These are phyloP conservation scores for Claviceps pazoutovae DNA, from an alignment of 2,329 filamentous ascomycete genomes.

Conservation along the genomic window DNA sequence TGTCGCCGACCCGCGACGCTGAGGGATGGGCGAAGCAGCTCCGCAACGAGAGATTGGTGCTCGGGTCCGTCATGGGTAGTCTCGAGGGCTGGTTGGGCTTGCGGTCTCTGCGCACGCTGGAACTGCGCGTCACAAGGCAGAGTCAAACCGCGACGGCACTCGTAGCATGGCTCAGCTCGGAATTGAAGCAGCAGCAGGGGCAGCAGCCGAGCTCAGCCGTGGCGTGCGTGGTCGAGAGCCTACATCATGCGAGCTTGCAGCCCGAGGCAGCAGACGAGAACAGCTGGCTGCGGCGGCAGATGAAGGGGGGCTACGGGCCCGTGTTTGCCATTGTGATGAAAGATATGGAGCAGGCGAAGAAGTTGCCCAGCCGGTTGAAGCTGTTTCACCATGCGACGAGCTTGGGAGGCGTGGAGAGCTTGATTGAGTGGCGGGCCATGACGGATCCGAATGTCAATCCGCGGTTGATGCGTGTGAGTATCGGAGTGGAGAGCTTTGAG, in stretches of 20 bases:
- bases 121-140: constrained; percentile 68
- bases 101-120: constrained; percentile 70
- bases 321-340: constrained; percentile 68
- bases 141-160: constrained; percentile 54
- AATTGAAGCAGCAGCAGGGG: constrained; percentile 21
- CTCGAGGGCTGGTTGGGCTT: constrained; percentile 88
- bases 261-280: constrained; percentile 38
- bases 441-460: constrained; percentile 60
- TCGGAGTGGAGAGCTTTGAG: constrained; percentile 77
- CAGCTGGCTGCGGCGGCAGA: constrained; percentile 70
- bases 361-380: constrained; percentile 61
- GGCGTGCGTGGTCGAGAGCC: constrained; percentile 38
- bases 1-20: constrained; percentile 34
- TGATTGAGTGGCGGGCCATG: constrained; percentile 96
- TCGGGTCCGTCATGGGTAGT: constrained; percentile 78
- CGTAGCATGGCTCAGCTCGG: constrained; percentile 54
- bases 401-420: constrained; percentile 81
- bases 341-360: constrained; percentile 44
- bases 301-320: constrained; percentile 81
- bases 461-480: constrained; percentile 62
- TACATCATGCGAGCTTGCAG: constrained; percentile 75
- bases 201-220: constrained; percentile 25
- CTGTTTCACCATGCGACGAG: constrained; percentile 94
- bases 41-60: constrained; percentile 53
- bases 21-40: constrained; percentile 43